phyloP scores from a whole-genome alignment of 1,284 basidiomycete species.

The Marasmius tenuissimus region DNA sequence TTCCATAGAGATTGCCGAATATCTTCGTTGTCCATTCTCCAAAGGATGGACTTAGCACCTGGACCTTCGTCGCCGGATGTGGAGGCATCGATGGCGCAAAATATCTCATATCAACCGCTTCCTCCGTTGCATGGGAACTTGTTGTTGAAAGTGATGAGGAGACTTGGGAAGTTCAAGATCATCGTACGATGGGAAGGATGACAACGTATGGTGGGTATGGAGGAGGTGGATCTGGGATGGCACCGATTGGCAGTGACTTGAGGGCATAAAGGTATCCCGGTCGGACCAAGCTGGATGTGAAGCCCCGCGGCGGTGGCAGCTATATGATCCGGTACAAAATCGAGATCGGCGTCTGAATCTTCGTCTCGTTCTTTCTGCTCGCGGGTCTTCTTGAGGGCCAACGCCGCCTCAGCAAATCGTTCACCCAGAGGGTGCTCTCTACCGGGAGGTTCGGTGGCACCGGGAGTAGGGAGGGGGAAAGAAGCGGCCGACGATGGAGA shows the following conservation, averaged over 20 bases:
- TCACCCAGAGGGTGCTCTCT: conserved; percentile 52
- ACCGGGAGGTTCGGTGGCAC: neutral
- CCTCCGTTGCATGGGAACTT: too few species aligned
- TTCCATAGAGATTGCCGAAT: conserved; percentile 51
- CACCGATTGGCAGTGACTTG: too few species aligned
- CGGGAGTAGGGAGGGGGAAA: neutral
- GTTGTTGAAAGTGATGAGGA: too few species aligned
- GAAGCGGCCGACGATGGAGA: neutral
- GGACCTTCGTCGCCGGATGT: too few species aligned
- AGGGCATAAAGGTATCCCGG: conserved; percentile 47
- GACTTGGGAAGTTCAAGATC: too few species aligned
- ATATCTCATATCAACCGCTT: too few species aligned
- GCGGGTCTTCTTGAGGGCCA: conserved; percentile 27
- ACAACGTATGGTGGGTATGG: too few species aligned
- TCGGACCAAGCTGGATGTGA: conserved; percentile 43
- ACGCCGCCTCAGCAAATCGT: conserved; percentile 60
- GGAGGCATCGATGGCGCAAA: too few species aligned
- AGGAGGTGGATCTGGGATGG: too few species aligned
- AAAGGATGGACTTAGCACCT: too few species aligned
- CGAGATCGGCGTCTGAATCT: conserved; percentile 75
- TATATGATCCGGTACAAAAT: conserved; percentile 55
- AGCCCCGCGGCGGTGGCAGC: conserved; percentile 27
- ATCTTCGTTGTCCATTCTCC: too few species aligned
- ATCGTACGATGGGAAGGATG: too few species aligned
- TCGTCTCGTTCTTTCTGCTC: conserved; percentile 37